A percentile compares a stretch with the other conserved stretches of the same genome.
These are phyloP conservation scores for Kuraishia ogatae DNA, from an alignment of 805 yeast genomes.

Conservation along the genomic window DNA sequence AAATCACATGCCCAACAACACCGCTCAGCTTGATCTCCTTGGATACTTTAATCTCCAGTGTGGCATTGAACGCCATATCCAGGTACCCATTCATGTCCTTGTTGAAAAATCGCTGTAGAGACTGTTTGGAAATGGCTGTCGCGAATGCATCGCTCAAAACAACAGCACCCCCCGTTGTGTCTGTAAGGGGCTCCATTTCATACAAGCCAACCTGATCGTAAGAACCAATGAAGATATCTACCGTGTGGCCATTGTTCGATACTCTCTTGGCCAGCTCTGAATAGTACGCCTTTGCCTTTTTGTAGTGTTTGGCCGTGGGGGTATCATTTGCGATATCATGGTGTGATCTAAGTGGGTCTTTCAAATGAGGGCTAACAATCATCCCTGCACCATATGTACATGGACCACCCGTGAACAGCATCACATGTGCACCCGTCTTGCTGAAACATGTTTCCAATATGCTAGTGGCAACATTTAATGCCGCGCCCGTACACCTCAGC, in stretches of 20 bases:
- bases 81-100: constrained; percentile 24
- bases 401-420: constrained; percentile 54
- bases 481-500: constrained; percentile 51
- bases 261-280: constrained; percentile 37
- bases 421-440: constrained; percentile 43
- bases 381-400: constrained; percentile 60
- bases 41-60: constrained; percentile 46
- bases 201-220: constrained; percentile 62
- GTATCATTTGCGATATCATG: constrained; percentile 44
- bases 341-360: constrained; percentile 61
- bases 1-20: constrained; percentile 53
- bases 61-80: constrained; percentile 50
- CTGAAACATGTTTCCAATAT: constrained; percentile 29
- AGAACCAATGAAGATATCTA: constrained; percentile 54
- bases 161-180: constrained; percentile 54
- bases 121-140: constrained; percentile 62
- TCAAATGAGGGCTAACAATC: constrained; percentile 45
- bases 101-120: constrained; percentile 43
- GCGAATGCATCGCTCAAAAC: constrained; percentile 58
- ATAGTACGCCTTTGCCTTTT: constrained; percentile 39
- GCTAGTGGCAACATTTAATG: constrained; percentile 38
- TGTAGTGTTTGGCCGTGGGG: constrained; percentile 27
- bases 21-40: constrained; percentile 47
- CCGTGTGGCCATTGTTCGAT: constrained; percentile 41
- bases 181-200: constrained; percentile 54